Base-by-base conservation (phyloP, 108 stramenopile species). In the Epithemia pelagica region DNA sequence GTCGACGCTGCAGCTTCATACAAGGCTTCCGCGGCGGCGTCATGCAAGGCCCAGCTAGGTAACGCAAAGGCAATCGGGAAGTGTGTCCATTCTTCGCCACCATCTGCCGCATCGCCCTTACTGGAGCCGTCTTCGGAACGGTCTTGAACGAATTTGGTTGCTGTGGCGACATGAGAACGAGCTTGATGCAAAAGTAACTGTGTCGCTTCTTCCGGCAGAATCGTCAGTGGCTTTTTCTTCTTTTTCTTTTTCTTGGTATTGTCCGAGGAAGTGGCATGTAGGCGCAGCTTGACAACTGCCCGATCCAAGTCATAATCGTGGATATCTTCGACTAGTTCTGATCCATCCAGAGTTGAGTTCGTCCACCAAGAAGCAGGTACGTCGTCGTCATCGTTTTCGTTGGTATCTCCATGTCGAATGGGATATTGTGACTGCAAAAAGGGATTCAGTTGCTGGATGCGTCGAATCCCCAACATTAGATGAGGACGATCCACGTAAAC, bases 121-220 rank as follows among this genome's bases (percentile, higher is more conserved):
- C 65, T 53, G 21, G 33, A 52, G 30, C 31, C 51, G 0, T 55
- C 32, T 55, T 56, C 28, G 28, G 67, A 61, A 15, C 25, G 30
- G 23, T 69, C 63, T 2, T 64, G 64, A 5, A 15, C 37, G 18
- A 62, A 32, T 52, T 75, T 75, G 53, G 10, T 68, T 25, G 81
- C 69, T 56, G 53, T 54, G 15, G 78, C 69, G 0, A 86, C 86
- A 59, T 71, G 65, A 66, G 75, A 77, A 58, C 83, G 85, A 0
- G 81, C 84, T 58, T 74, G 66, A 52, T 77, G 76, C 28, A 92
- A 58, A 5, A 88, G 7, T 15, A 89, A 31, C 1, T 75, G 75
- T 21, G 82, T 65, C 0, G 78, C 80, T 73, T 92, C 91, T 65
- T 92, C 91, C 0, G 91, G 91, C 10, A 92, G 59, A 5, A 92